These are phyloP conservation scores for Kwoniella shivajii DNA, from an alignment of 1,284 basidiomycete genomes.

Conservation along the genomic window DNA sequence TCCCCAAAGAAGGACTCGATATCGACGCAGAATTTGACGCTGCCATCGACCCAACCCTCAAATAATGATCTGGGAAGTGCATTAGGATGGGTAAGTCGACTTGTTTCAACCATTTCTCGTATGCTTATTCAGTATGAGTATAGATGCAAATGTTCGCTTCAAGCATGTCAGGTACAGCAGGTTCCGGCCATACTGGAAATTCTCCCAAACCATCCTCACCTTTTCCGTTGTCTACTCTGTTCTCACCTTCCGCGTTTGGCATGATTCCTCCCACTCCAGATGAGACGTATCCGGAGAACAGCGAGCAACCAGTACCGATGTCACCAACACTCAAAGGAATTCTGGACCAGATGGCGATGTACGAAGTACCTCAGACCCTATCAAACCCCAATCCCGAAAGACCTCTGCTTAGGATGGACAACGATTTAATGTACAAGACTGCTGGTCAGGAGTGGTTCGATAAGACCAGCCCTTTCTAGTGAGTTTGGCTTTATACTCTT, in stretches of 20 bases:
- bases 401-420: conserved; percentile 45
- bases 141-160: conserved; percentile 12
- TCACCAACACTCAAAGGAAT: conserved; percentile 32
- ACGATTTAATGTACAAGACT: conserved; percentile 10
- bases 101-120: background rate
- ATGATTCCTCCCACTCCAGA: conserved; percentile 2
- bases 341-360: conserved; percentile 42
- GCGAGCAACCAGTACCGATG: conserved; percentile 9
- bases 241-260: conserved; percentile 41
- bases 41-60: conserved; percentile 5
- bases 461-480: conserved; percentile 40
- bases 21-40: conserved; percentile 7
- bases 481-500: conserved; percentile 13
- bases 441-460: conserved; percentile 31
- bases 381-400: conserved; percentile 51
- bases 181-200: background rate
- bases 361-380: conserved; percentile 45
- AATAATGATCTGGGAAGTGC: conserved; percentile 1
- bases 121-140: background rate
- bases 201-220: conserved; percentile 20
- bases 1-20: conserved; percentile 4
- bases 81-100: background rate
- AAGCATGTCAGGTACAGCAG: background rate
- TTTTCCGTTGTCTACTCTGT: conserved; percentile 38
- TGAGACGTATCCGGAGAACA: conserved; percentile 10